A percentile compares a stretch with the other conserved stretches of the same genome.
Conservation (phyloP, 169 alveolate genomes). For the Babesia gibsoni region DNA sequence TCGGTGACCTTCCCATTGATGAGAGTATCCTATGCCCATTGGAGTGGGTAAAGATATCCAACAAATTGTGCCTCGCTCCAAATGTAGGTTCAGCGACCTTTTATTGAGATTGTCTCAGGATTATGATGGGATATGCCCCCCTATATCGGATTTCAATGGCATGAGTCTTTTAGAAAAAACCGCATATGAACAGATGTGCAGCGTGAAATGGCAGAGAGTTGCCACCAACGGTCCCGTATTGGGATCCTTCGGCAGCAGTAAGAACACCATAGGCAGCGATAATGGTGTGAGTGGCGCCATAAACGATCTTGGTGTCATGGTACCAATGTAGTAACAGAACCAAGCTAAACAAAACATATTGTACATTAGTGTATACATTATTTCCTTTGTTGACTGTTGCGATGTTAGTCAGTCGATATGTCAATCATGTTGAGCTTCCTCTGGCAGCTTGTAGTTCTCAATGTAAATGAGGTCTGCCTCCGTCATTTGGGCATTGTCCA, state of each 20-base stretch:
- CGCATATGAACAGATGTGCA: constrained; percentile 63
- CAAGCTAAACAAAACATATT: not conserved
- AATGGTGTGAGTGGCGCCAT: constrained; percentile 31
- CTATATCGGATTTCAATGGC: constrained; percentile 66
- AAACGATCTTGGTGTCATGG: constrained; percentile 39
- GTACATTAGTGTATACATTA: too few relatives aligned
- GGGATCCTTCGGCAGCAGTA: too few relatives aligned
- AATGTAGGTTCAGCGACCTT: constrained; percentile 21
- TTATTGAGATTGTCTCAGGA: constrained; percentile 26
- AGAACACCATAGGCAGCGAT: not conserved
- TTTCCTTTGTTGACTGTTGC: too few relatives aligned
- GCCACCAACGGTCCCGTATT: not conserved
- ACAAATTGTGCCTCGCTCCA: constrained; percentile 70
- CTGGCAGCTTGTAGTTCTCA: constrained; percentile 52
- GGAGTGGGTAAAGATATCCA: constrained; percentile 64
- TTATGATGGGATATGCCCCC: constrained; percentile 69
- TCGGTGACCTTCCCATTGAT: constrained; percentile 30
- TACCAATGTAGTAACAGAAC: not conserved
- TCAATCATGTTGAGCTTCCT: not conserved
- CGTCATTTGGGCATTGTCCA: constrained; percentile 61
- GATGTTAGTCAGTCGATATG: too few relatives aligned
- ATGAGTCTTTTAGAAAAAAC: constrained; percentile 43
- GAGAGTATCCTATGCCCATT: constrained; percentile 52
- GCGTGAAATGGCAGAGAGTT: not conserved
- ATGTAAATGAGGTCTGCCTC: constrained; percentile 62